Conservation (phyloP, 768 basidiomycete genomes). For the Russula olivacea region DNA sequence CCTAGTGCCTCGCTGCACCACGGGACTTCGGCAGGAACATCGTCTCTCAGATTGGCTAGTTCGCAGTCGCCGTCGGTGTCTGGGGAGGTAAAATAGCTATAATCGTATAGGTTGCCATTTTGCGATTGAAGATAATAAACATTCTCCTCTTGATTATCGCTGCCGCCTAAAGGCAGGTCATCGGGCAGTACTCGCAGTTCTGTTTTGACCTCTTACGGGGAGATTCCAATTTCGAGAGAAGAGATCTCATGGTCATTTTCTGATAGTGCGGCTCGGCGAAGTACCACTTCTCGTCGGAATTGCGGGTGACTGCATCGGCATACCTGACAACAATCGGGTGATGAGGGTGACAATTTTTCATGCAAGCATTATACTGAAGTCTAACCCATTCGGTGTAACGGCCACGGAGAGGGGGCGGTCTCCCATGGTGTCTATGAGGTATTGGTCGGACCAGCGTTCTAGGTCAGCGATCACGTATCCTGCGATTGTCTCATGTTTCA, state of each 20-base stretch:
- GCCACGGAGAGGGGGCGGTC: constrained; percentile 59
- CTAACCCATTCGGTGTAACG: constrained; percentile 79
- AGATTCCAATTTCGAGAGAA: constrained; percentile 41
- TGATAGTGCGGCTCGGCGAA: constrained; percentile 73
- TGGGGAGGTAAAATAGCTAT: constrained; percentile 35
- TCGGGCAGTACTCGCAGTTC: not conserved
- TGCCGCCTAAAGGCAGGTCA: constrained; percentile 10
- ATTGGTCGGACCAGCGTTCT: constrained; percentile 59
- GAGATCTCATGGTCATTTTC: constrained; percentile 55
- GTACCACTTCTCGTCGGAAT: constrained; percentile 50
- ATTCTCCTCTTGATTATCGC: constrained; percentile 28
- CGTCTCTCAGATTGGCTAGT: constrained; percentile 52
- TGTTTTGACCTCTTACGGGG: not conserved
- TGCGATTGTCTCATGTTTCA: constrained; percentile 28
- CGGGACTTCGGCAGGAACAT: constrained; percentile 60
- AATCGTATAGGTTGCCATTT: constrained; percentile 78
- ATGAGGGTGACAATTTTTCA: constrained; percentile 5
- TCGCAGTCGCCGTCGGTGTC: constrained; percentile 44
- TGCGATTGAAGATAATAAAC: constrained; percentile 83
- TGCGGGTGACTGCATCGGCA: constrained; percentile 66
- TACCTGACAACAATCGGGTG: constrained; percentile 39
- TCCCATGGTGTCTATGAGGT: constrained; percentile 53
- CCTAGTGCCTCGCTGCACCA: constrained; percentile 81
- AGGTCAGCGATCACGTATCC: constrained; percentile 46
- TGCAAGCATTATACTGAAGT: not conserved